Evolutionary conservation across 2,329 filamentous ascomycete species (phyloP), one percentile per base, ranked within the genome.

Genomic region (Thelonectria rubi): DNA sequence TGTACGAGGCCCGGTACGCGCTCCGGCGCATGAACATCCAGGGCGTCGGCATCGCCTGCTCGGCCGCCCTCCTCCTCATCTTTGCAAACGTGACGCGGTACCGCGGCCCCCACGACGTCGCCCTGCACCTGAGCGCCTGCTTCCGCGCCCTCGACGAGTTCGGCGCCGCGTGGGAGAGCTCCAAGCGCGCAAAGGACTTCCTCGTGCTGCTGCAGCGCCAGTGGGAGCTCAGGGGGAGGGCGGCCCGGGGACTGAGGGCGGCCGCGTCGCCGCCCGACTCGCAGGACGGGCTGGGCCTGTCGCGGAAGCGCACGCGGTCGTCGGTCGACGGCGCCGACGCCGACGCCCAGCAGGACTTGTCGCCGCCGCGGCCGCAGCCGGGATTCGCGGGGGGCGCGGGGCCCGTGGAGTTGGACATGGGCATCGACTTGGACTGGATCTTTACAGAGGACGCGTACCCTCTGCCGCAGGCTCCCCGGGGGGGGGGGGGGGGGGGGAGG

Each of bases 61-160:
- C 64, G 7, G 64, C 64, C 1, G 64, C 64, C 15, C 18, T 61
- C 21, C 53, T 61, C 2, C 40, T 61, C 7, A 57, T 57, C 18
- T 61, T 72, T 43, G 70, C 69, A 4, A 60, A 65, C 3, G 63
- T 71, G 42, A 71, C 68, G 24, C 65, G 66, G 32, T 67, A 69
- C 53, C 50, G 62, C 43, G n/a, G 47, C 18, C 43, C 64, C 43
- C 63, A 30, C 30, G 55, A 66, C 14, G 56, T 64, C 18, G 42
- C 56, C 2, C 15, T 63, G 2, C 56, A 72, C 34, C 59, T 72
- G 5, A 69, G 63, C 43, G 50, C 65, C 2, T 73, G 71, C 60
- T 70, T 70, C 40, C 57, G 69, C 32, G 70, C 71, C 1, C 53
- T 73, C 0, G 70, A 71, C 4, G 67, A 70, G 24, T 60, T 68